Percentiles rank a stretch among this genome's conserved stretches.
Evolutionary conservation across 2,329 filamentous ascomycete genomes (phyloP).

Genomic region (Simplicillium aogashimaense): DNA sequence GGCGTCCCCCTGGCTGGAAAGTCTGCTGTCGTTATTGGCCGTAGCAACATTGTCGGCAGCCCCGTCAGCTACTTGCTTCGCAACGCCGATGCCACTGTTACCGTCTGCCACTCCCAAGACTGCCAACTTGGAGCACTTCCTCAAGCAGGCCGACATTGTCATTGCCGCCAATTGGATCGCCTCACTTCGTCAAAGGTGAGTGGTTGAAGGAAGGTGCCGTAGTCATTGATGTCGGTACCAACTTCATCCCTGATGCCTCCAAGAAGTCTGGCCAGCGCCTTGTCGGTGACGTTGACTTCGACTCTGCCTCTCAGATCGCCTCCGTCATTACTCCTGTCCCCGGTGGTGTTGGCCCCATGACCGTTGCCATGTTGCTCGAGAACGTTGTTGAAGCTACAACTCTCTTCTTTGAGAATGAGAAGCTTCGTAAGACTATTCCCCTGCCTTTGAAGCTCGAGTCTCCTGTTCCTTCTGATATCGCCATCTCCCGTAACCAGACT

Average conservation of each 20-base stretch:
- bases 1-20: slow-evolving; percentile 81
- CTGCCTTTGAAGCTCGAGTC: slow-evolving; percentile 70
- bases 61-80: slow-evolving; percentile 93
- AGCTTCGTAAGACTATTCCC: slow-evolving; percentile 67
- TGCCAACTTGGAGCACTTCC: slow-evolving; percentile 56
- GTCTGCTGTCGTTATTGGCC: slow-evolving; percentile 85
- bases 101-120: slow-evolving; percentile 92
- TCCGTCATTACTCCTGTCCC: slow-evolving; percentile 94
- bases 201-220: slow-evolving; percentile 94
- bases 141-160: slow-evolving; percentile 81
- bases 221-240: slow-evolving; percentile 95
- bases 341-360: slow-evolving; percentile 96
- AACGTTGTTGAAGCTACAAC: slow-evolving; percentile 87
- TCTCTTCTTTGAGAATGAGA: slow-evolving; percentile 73
- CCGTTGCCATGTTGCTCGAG: slow-evolving; percentile 92
- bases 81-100: slow-evolving; percentile 94
- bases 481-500: slow-evolving; percentile 75
- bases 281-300: slow-evolving; percentile 91
- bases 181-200: slow-evolving; percentile 83
- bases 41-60: slow-evolving; percentile 95
- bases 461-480: slow-evolving; percentile 93
- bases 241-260: slow-evolving; percentile 80
- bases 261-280: slow-evolving; percentile 90
- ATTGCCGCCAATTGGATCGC: slow-evolving; percentile 84
- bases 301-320: slow-evolving; percentile 72